Percentiles rank a stretch among this genome's conserved stretches.
Conservation (phyloP, 106 monocot species). For the Acorus calamus region DNA sequence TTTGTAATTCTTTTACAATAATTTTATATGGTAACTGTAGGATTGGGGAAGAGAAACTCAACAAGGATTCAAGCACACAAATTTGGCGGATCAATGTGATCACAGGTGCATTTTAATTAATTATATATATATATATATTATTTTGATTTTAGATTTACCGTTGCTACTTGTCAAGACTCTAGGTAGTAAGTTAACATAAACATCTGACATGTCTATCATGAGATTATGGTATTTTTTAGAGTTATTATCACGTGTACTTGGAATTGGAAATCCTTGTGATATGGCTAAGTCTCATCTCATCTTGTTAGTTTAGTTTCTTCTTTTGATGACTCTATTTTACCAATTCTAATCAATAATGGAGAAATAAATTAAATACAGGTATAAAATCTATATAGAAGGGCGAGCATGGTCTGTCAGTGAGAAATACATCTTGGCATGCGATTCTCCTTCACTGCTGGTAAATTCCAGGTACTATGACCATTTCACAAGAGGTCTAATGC, state of each 20-base stretch:
- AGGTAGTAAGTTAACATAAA: too few relatives aligned
- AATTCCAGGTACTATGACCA: constrained; percentile 49
- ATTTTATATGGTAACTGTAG: constrained; percentile 7
- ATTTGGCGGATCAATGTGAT: constrained; percentile 61
- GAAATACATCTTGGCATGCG: constrained; percentile 77
- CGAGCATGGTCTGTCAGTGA: constrained; percentile 77
- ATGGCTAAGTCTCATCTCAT: too few relatives aligned
- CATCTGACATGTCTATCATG: too few relatives aligned
- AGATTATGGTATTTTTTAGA: too few relatives aligned
- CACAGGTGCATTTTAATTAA: constrained; percentile 26
- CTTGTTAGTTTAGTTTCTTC: too few relatives aligned
- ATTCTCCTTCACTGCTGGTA: constrained; percentile 42
- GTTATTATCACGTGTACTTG: too few relatives aligned
- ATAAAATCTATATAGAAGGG: constrained; percentile 86
- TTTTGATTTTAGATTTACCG: too few relatives aligned
- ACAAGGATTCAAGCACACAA: constrained; percentile 56
- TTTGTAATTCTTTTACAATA: too few relatives aligned
- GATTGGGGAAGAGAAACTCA: constrained; percentile 43
- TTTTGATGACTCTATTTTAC: background rate
- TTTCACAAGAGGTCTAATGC: constrained; percentile 61
- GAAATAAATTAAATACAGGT: constrained; percentile 19
- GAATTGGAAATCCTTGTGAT: too few relatives aligned
- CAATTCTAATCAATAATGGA: background rate
- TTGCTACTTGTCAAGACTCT: too few relatives aligned
- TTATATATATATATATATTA: too few relatives aligned